phyloP scores from a whole-genome alignment of 306 rosid genomes.

The Sindora glabra region DNA sequence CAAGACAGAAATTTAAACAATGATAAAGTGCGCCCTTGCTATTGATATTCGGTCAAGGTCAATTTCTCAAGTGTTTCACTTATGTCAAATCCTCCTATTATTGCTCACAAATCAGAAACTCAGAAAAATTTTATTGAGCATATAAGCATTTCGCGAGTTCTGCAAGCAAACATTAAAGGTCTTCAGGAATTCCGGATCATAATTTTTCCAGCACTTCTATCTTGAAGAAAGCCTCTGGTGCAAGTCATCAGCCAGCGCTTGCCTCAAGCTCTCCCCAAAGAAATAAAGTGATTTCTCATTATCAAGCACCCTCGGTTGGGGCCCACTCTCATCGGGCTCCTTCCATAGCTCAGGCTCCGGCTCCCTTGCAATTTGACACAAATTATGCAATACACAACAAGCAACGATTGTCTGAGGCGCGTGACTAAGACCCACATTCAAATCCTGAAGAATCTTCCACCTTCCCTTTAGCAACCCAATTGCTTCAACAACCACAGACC shows the following conservation, averaged over 20 bases:
- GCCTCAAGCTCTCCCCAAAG: constrained; percentile 82
- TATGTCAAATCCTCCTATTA: too few relatives aligned
- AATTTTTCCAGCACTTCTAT: too few relatives aligned
- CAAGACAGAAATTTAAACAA: too few relatives aligned
- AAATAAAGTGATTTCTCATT: constrained; percentile 58
- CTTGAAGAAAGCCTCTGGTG: constrained; percentile 86
- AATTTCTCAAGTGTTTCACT: too few relatives aligned
- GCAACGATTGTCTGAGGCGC: constrained; percentile 88
- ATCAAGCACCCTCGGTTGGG: constrained; percentile 57
- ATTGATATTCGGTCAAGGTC: too few relatives aligned
- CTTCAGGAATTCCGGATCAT: too few relatives aligned
- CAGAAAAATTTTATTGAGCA: too few relatives aligned
- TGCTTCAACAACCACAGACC: constrained; percentile 79
- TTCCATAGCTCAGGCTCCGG: constrained; percentile 86
- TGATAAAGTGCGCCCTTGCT: too few relatives aligned
- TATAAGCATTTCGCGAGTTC: too few relatives aligned
- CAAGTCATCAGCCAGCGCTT: constrained; percentile 80
- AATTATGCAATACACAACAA: constrained; percentile 83
- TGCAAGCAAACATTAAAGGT: too few relatives aligned
- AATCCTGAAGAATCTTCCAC: constrained; percentile 83
- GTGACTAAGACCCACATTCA: constrained; percentile 74
- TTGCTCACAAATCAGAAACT: too few relatives aligned
- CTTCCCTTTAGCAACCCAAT: constrained; percentile 84
- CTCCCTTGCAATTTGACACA: constrained; percentile 92
- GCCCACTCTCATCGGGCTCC: constrained; percentile 77